Percentiles rank a stretch among this genome's conserved stretches.
Evolutionary conservation across 23 red algal species (phyloP).

Genomic region (Agarophyton chilense): DNA sequence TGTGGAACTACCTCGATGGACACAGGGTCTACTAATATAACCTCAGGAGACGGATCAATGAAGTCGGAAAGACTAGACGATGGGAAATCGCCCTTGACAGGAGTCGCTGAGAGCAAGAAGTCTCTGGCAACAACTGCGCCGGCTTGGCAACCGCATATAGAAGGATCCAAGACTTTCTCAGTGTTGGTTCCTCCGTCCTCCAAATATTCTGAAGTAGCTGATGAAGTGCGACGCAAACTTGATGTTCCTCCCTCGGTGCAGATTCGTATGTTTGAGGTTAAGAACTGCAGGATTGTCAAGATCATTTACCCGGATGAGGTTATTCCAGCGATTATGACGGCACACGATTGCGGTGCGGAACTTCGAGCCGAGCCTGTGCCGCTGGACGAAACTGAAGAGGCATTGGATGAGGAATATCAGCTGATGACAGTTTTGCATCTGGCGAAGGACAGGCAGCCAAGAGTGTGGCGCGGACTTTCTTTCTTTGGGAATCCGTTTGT

Average conservation of each 20-base stretch:
- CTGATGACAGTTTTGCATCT: constrained; percentile 74
- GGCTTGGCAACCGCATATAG: background rate
- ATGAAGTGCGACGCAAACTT: constrained; percentile 39
- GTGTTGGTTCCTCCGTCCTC: constrained; percentile 44
- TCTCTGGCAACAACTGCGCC: background rate
- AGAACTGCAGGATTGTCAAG: constrained; percentile 47
- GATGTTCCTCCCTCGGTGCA: background rate
- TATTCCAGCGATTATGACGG: constrained; percentile 37
- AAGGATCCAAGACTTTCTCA: constrained; percentile 43
- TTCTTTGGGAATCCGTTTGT: constrained; percentile 88
- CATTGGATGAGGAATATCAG: constrained; percentile 29
- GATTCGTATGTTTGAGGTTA: constrained; percentile 69
- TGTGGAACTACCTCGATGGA: constrained; percentile 19
- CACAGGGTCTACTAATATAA: constrained; percentile 21
- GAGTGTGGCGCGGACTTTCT: constrained; percentile 41
- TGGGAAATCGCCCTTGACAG: background rate
- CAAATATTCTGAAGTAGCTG: constrained; percentile 47
- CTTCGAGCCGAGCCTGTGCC: constrained; percentile 84
- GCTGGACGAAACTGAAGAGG: constrained; percentile 62
- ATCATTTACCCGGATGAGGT: constrained; percentile 31
- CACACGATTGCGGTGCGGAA: constrained; percentile 58
- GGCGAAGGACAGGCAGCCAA: constrained; percentile 45
- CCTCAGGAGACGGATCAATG: constrained; percentile 2
- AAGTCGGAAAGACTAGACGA: constrained; percentile 23
- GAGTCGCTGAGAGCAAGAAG: background rate